These are phyloP conservation scores for Clathrus columnatus DNA, from an alignment of 768 basidiomycete genomes.

Conservation along the genomic window DNA sequence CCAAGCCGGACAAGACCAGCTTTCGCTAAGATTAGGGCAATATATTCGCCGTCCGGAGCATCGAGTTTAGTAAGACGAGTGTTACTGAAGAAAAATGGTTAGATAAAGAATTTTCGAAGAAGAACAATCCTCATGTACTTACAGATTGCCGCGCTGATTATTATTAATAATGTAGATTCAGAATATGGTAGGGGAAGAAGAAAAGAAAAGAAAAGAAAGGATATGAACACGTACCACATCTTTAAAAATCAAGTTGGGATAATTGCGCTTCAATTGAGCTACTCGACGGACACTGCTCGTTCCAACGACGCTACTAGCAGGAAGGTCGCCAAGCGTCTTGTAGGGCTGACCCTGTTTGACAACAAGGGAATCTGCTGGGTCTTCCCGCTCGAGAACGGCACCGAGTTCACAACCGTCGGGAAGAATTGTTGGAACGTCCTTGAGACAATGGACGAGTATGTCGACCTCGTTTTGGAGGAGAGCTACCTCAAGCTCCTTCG, in stretches of 20 bases:
- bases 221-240: slow-evolving; percentile 67
- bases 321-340: slow-evolving; percentile 72
- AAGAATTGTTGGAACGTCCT: slow-evolving; percentile 87
- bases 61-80: slow-evolving; percentile 91
- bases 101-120: not conserved
- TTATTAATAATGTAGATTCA: not conserved
- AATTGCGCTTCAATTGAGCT: slow-evolving; percentile 77
- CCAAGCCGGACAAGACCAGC: slow-evolving; percentile 83
- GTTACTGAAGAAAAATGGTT: slow-evolving; percentile 40
- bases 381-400: slow-evolving; percentile 78
- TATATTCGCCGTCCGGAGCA: slow-evolving; percentile 65
- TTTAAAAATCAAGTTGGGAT: slow-evolving; percentile 67
- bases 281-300: slow-evolving; percentile 90
- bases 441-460: slow-evolving; percentile 86
- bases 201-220: not conserved
- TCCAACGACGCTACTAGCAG: slow-evolving; percentile 85
- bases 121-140: slow-evolving; percentile 25
- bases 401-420: slow-evolving; percentile 80
- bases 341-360: slow-evolving; percentile 66
- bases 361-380: slow-evolving; percentile 83
- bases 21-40: slow-evolving; percentile 87
- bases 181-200: not conserved
- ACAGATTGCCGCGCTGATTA: slow-evolving; percentile 78
- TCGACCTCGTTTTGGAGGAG: slow-evolving; percentile 68
- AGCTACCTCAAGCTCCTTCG: slow-evolving; percentile 88